Conservation (phyloP, 192 early-diverging fungal species). For the Physocladia obscura region DNA sequence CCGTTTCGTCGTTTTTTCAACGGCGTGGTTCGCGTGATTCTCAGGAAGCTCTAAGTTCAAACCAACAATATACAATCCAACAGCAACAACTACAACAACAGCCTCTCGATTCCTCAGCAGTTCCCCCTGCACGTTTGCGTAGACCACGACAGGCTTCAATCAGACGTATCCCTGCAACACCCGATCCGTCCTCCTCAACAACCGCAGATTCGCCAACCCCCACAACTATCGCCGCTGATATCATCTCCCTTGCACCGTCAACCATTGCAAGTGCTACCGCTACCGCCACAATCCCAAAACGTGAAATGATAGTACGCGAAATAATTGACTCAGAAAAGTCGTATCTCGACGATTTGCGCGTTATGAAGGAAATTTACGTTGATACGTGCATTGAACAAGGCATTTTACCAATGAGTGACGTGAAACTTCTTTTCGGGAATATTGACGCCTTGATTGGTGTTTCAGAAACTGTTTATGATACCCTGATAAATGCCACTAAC, state of each 20-base stretch:
- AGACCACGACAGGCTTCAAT: not conserved
- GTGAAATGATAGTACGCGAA: slow-evolving; percentile 71
- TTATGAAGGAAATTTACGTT: slow-evolving; percentile 66
- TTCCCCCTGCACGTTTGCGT: not conserved
- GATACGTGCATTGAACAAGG: slow-evolving; percentile 45
- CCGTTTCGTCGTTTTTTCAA: too few relatives aligned
- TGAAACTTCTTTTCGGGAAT: slow-evolving; percentile 76
- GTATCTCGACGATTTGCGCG: slow-evolving; percentile 73
- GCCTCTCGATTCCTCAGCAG: not conserved
- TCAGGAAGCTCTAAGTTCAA: not conserved
- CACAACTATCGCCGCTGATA: not conserved
- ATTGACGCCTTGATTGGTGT: slow-evolving; percentile 71
- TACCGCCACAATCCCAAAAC: slow-evolving; percentile 44
- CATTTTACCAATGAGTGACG: slow-evolving; percentile 59
- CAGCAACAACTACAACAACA: not conserved
- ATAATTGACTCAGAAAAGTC: slow-evolving; percentile 73
- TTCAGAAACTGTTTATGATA: slow-evolving; percentile 63
- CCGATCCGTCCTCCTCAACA: not conserved
- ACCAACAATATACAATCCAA: not conserved
- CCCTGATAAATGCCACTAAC: slow-evolving; percentile 42
- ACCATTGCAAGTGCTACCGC: not conserved
- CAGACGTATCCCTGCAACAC: not conserved
- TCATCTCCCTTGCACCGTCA: not conserved
- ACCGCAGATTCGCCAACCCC: not conserved
- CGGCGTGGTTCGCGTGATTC: not conserved